These are phyloP conservation scores for Hypoxylon sp. DNA, from an alignment of 2,329 filamentous ascomycete species.

Conservation along the genomic window DNA sequence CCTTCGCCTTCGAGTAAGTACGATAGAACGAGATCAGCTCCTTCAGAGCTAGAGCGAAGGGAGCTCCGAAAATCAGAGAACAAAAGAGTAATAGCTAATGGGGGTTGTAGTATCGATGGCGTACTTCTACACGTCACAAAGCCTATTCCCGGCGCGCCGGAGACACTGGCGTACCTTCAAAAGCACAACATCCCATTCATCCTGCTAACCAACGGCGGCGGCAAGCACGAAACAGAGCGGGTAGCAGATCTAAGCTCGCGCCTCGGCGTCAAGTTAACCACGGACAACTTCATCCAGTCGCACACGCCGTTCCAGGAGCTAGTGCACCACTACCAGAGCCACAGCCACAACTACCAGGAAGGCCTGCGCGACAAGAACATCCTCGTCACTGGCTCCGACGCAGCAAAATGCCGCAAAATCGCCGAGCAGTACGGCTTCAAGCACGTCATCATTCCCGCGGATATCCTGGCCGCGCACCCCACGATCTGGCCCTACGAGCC, in stretches of 20 bases:
- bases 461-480: conserved; percentile 81
- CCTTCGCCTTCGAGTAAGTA: conserved; percentile 56
- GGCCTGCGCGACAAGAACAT: conserved; percentile 75
- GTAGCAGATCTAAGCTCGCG: conserved; percentile 77
- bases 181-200: conserved; percentile 87
- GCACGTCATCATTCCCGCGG: conserved; percentile 85
- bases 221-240: conserved; percentile 81
- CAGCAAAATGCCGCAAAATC: conserved; percentile 76
- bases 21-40: neutral
- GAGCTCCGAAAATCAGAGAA: neutral
- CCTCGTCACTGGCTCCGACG: conserved; percentile 78
- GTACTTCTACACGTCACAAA: conserved; percentile 89
- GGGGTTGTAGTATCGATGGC: conserved; percentile 80
- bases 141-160: conserved; percentile 81
- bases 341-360: conserved; percentile 38
- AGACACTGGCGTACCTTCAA: conserved; percentile 80
- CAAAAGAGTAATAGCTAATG: conserved; percentile 24
- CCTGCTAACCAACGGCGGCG: conserved; percentile 94
- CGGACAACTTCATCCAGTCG: conserved; percentile 83
- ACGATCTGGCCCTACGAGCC: conserved; percentile 87
- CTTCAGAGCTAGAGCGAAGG: neutral
- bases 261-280: conserved; percentile 73
- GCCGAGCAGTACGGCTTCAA: conserved; percentile 84
- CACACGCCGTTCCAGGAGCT: conserved; percentile 90
- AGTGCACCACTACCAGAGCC: conserved; percentile 52